Evolutionary conservation across 164 flowering plant genomes (phyloP).

Genomic region (Sextonia rubra): DNA sequence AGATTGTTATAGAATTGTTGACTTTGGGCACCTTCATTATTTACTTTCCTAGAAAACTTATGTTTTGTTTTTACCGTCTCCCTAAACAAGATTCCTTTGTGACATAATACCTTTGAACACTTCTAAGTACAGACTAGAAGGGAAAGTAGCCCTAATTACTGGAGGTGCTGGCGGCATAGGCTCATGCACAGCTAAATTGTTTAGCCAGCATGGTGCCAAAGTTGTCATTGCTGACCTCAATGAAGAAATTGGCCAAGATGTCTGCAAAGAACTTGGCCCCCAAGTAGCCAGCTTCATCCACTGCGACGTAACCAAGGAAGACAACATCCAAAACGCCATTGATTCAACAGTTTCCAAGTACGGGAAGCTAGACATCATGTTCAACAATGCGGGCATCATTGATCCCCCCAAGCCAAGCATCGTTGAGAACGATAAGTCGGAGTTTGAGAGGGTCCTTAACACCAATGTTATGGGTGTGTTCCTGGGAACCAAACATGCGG

Average conservation of each 20-base stretch:
- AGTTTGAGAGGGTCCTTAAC: conserved; percentile 31
- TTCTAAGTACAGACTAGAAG: conserved; percentile 7
- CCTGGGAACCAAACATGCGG: conserved; percentile 12
- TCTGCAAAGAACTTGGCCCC: neutral
- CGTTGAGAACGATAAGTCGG: conserved; percentile 25
- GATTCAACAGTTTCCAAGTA: conserved; percentile 16
- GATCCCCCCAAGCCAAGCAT: conserved; percentile 18
- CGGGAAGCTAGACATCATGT: conserved; percentile 48
- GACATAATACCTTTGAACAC: too few species aligned
- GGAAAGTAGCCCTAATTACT: conserved; percentile 13
- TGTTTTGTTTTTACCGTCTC: too few species aligned
- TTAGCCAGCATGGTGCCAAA: conserved; percentile 8
- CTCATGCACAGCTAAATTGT: conserved; percentile 2
- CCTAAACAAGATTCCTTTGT: too few species aligned
- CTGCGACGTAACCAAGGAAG: conserved; percentile 13
- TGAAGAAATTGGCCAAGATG: conserved; percentile 2
- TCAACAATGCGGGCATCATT: conserved; percentile 41
- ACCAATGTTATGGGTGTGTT: conserved; percentile 35
- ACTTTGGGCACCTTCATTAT: too few species aligned
- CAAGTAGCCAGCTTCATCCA: conserved; percentile 1
- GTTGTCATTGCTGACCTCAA: conserved; percentile 13
- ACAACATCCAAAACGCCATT: conserved; percentile 12
- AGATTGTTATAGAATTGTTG: too few species aligned
- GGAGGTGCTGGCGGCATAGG: conserved; percentile 6
- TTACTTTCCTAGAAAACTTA: too few species aligned